A percentile compares a stretch with the other conserved stretches of the same genome.
Conservation (phyloP, 1,284 basidiomycete genomes). For the Malassezia obtusa region DNA sequence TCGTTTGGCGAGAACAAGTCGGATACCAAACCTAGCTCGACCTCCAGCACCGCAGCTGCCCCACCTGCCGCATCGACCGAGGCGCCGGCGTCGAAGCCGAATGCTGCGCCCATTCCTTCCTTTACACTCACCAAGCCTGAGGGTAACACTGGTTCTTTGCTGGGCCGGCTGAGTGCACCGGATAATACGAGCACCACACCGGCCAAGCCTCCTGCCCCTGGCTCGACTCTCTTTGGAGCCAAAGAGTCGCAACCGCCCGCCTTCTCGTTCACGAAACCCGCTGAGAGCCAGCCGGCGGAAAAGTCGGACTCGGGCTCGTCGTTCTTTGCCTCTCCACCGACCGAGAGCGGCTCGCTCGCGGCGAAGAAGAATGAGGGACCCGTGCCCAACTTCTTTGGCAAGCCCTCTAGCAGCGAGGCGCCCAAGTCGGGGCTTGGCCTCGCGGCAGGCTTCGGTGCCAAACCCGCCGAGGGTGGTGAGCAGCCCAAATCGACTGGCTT, state of each 20-base stretch:
- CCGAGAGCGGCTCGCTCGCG: background rate
- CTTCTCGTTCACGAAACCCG: conserved; percentile 21
- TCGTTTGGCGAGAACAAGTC: conserved; percentile 22
- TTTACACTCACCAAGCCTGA: background rate
- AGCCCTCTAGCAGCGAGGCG: background rate
- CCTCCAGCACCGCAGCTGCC: background rate
- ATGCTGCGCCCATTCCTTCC: no score
- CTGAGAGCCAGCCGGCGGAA: background rate
- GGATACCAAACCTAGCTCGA: background rate
- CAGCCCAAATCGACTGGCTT: background rate
- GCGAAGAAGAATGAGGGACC: conserved; percentile 22
- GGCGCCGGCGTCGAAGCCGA: background rate
- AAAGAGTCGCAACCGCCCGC: conserved; percentile 17
- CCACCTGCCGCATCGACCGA: background rate
- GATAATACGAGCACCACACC: conserved; percentile 14
- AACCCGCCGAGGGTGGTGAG: background rate
- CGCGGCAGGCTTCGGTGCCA: background rate
- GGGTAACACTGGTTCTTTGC: background rate
- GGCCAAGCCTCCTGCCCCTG: conserved; percentile 13
- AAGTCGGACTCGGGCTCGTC: background rate
- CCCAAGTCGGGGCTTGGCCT: background rate
- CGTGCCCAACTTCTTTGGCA: conserved; percentile 1
- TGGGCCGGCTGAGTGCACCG: conserved; percentile 1
- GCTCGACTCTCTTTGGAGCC: conserved; percentile 5
- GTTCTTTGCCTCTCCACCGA: background rate